A percentile compares a stretch with the other conserved stretches of the same genome.
Conservation (phyloP, 1,284 basidiomycete genomes). For the Pholiota adiposa region DNA sequence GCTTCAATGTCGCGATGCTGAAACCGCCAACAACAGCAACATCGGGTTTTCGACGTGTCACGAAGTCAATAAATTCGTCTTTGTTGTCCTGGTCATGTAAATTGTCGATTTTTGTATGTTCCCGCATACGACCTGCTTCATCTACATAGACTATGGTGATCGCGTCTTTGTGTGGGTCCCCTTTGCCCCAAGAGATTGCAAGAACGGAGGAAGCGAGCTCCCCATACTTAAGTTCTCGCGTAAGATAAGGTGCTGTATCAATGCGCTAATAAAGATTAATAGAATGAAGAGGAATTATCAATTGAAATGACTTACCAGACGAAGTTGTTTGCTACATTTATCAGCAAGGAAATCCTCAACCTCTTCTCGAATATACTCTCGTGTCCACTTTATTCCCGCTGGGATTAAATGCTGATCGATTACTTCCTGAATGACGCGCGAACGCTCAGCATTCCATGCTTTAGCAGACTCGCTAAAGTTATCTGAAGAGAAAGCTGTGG, state of each 20-base stretch:
- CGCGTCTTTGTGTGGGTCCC: slow-evolving; percentile 90
- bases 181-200: slow-evolving; percentile 93
- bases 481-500: slow-evolving; percentile 85
- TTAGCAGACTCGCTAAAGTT: slow-evolving; percentile 84
- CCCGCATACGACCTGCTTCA: slow-evolving; percentile 85
- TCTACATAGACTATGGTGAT: slow-evolving; percentile 89
- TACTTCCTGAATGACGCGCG: slow-evolving; percentile 79
- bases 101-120: slow-evolving; percentile 90
- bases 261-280: slow-evolving; percentile 53
- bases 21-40: slow-evolving; percentile 92
- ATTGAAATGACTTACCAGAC: slow-evolving; percentile 56
- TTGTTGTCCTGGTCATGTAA: slow-evolving; percentile 69
- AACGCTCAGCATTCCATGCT: slow-evolving; percentile 93
- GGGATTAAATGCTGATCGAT: slow-evolving; percentile 85
- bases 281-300: slow-evolving; percentile 11
- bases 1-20: slow-evolving; percentile 78
- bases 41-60: slow-evolving; percentile 84
- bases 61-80: slow-evolving; percentile 81
- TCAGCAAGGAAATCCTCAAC: slow-evolving; percentile 84
- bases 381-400: slow-evolving; percentile 83
- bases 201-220: slow-evolving; percentile 82
- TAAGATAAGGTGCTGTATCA: slow-evolving; percentile 76
- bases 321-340: slow-evolving; percentile 69
- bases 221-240: slow-evolving; percentile 65
- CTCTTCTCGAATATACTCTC: slow-evolving; percentile 90